phyloP scores from a whole-genome alignment of 495 filamentous ascomycete species.

The Hamigera avellanea region DNA sequence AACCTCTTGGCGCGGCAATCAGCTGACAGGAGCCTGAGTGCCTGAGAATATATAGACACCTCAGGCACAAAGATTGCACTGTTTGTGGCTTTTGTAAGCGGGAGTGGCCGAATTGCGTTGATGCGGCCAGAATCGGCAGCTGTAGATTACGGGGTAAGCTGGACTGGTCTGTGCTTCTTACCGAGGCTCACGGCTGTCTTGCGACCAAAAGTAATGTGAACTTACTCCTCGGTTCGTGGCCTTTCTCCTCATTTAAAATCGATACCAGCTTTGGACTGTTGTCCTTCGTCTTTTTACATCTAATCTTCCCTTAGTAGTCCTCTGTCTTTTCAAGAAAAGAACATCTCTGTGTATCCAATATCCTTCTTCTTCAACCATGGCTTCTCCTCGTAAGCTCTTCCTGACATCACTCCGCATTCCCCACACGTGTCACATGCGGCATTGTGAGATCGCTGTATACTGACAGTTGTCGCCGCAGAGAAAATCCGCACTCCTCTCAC shows the following conservation, averaged over 20 bases:
- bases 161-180: no score
- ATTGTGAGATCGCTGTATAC: slow-evolving; percentile 4
- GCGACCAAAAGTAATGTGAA: not conserved
- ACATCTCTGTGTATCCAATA: no score
- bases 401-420: slow-evolving; percentile 3
- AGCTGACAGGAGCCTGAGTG: no score
- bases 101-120: no score
- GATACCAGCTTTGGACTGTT: not conserved
- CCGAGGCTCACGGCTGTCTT: no score
- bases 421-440: slow-evolving; percentile 13
- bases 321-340: not conserved
- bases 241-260: not conserved
- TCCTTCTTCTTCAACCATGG: slow-evolving; percentile 41
- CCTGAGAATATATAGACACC: no score
- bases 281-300: not conserved
- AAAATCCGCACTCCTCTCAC: slow-evolving; percentile 80
- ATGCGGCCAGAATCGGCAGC: no score
- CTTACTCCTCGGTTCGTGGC: not conserved
- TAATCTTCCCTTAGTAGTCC: not conserved
- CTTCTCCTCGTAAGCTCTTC: slow-evolving; percentile 61
- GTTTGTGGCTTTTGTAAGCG: no score
- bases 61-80: no score
- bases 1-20: no score
- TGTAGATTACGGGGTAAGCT: no score
- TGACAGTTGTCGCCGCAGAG: slow-evolving; percentile 40